phyloP scores from a whole-genome alignment of 176 grass and related monocot genomes.

The Zoysia pacifica region DNA sequence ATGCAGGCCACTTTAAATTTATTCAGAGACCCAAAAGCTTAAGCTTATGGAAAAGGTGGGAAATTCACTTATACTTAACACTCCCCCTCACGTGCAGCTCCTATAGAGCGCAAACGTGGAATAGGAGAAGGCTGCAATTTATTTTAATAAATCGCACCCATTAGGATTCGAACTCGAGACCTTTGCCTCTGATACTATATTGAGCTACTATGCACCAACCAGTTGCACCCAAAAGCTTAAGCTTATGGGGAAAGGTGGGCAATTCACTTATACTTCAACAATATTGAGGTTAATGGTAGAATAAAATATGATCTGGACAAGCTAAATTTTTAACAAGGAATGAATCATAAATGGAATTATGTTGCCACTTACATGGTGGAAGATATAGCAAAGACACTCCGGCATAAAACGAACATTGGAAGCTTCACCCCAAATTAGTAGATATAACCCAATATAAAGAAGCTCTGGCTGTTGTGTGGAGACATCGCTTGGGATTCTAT shows the following conservation, averaged over 20 bases:
- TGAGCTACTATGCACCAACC: no score
- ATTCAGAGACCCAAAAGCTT: not conserved
- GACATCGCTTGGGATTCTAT: conserved; percentile 34
- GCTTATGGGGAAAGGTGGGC: no score
- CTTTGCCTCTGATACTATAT: no score
- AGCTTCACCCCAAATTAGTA: conserved; percentile 98
- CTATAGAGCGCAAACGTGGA: no score
- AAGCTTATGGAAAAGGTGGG: no score
- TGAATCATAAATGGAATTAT: conserved; percentile 4
- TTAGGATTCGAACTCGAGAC: no score
- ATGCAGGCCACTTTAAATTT: not conserved
- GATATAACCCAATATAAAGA: conserved; percentile 90
- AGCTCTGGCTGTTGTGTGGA: conserved; percentile 66
- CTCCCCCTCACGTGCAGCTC: no score
- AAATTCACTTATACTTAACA: no score
- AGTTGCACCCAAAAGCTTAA: no score
- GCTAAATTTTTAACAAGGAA: conserved; percentile 16
- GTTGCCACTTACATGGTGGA: conserved; percentile 76
- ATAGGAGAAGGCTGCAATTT: no score
- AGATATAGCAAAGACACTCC: conserved; percentile 96
- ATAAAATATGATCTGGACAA: conserved; percentile 10
- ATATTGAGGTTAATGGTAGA: not conserved
- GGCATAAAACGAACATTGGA: conserved; percentile 98
- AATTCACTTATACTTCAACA: not conserved
- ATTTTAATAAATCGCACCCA: no score